A percentile compares a stretch with the other conserved stretches of the same genome.
These are phyloP conservation scores for Alternaria sp. DNA, from an alignment of 2,329 filamentous ascomycete genomes.

Conservation along the genomic window DNA sequence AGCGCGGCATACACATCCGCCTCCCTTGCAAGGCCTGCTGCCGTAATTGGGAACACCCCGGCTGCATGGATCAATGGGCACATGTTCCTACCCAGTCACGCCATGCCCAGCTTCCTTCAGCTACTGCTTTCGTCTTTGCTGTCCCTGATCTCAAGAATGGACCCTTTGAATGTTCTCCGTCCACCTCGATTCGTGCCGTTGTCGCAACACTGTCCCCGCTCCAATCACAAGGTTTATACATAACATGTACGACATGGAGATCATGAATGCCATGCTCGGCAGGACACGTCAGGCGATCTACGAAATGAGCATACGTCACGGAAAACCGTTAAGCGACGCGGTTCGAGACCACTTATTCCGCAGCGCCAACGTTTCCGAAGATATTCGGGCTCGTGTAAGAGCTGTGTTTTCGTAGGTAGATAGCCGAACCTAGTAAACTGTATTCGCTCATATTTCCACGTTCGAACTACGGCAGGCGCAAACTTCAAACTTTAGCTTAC, in stretches of 20 bases:
- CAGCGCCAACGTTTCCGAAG: constrained; percentile 6
- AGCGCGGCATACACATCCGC: not conserved
- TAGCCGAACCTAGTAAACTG: not conserved
- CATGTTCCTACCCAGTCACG: constrained; percentile 1
- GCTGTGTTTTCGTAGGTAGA: not conserved
- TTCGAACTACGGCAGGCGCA: constrained; percentile 13
- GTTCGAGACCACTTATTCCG: not conserved
- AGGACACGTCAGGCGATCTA: not conserved
- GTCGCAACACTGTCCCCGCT: not conserved
- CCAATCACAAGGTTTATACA: not conserved
- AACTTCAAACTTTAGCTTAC: not conserved
- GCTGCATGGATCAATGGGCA: not conserved
- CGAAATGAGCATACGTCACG: not conserved
- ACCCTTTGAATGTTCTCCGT: not conserved
- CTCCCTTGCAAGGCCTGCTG: not conserved
- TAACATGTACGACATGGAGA: not conserved
- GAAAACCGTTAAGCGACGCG: not conserved
- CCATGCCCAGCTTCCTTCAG: not conserved
- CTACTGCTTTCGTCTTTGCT: not conserved
- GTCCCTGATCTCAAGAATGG: not conserved
- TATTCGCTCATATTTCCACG: constrained; percentile 9
- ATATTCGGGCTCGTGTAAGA: constrained; percentile 5
- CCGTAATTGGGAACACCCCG: constrained; percentile 3
- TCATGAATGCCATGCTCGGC: not conserved
- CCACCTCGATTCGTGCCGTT: not conserved